phyloP scores from a whole-genome alignment of 805 yeast species.

The Metschnikowia dekortorum region DNA sequence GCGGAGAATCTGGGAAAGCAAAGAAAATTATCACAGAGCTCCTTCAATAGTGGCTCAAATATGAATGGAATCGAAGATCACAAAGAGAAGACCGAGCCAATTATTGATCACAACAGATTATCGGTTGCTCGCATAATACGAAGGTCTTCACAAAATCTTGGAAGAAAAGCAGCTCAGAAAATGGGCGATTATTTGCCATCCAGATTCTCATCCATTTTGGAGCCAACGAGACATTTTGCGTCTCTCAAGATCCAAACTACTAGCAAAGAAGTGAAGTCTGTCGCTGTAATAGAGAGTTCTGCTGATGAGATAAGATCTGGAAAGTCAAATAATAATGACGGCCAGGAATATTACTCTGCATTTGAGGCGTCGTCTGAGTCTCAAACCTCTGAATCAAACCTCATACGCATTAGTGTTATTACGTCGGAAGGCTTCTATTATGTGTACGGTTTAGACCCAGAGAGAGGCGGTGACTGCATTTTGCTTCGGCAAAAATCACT shows the following conservation, averaged over 20 bases:
- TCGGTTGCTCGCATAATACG: conserved; percentile 73
- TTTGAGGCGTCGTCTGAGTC: conserved; percentile 4
- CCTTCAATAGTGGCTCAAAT: conserved; percentile 31
- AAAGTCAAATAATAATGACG: conserved; percentile 9
- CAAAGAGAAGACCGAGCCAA: conserved; percentile 46
- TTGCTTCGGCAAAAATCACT: conserved; percentile 67
- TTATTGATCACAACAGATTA: conserved; percentile 65
- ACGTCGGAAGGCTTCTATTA: conserved; percentile 79
- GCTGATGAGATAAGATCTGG: conserved; percentile 28
- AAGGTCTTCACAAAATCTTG: conserved; percentile 71
- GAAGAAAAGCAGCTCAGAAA: conserved; percentile 78
- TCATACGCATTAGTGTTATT: conserved; percentile 59
- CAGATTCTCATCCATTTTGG: conserved; percentile 75
- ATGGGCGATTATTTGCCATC: conserved; percentile 86
- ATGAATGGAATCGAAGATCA: conserved; percentile 19
- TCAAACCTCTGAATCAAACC: conserved; percentile 17
- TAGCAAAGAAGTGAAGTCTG: conserved; percentile 38
- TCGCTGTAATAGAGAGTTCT: conserved; percentile 42
- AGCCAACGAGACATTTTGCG: conserved; percentile 90
- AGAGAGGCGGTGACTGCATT: conserved; percentile 90
- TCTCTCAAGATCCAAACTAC: conserved; percentile 59
- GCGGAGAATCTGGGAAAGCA: conserved; percentile 20
- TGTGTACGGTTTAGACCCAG: conserved; percentile 78
- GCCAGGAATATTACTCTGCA: conserved; percentile 3
- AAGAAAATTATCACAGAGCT: conserved; percentile 37